Evolutionary conservation across 208 protist genomes (phyloP), one percentile per base, ranked within the genome.

Genomic region (Trypanosoma theileri): DNA sequence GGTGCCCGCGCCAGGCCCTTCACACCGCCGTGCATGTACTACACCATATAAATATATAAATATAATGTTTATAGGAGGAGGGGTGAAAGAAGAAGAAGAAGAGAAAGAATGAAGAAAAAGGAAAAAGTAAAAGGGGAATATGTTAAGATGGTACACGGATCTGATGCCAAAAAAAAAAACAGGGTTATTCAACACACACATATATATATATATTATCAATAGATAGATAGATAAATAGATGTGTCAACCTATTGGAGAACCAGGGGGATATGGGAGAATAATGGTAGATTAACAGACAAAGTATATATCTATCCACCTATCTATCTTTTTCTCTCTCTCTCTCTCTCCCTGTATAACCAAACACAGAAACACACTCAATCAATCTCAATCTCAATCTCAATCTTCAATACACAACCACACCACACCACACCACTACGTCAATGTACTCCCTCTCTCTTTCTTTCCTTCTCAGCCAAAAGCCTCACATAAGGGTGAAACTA

Each of bases 401-500:
- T 35, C 28, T 35, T 35, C 6, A 1, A 35, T n/a, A 35, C 28
- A 35, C 28, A 35, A 35, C 28, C 28, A n/a, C n/a, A n/a, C 28
- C 28, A 35, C 28, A 35, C 6, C 28, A 35, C 28, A 35, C 28
- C 1, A 1, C 28, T 35, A 35, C 28, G 28, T 6, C 28, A 35
- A 35, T 6, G n/a, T n/a, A n/a, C 45, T 4, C 3, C 16, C 22
- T 46, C 28, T 35, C 35, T 14, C 9, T 42, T 3, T 31, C 11
- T 6, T 17, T 58, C 44, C 8, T 10, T 31, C 6, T 9, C 17
- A 73, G 2, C 42, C 57, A 17, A 59, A 52, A 19, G 3, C 8
- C 14, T 31, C 42, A 69, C 83, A 88, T 1, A 83, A 55, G 1
- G 71, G 67, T 8, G 72, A 85, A 14, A 58, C 1, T n/a, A 60